Base-by-base conservation (phyloP, 2,329 filamentous ascomycete genomes). In the Alternaria triticimaculans region DNA sequence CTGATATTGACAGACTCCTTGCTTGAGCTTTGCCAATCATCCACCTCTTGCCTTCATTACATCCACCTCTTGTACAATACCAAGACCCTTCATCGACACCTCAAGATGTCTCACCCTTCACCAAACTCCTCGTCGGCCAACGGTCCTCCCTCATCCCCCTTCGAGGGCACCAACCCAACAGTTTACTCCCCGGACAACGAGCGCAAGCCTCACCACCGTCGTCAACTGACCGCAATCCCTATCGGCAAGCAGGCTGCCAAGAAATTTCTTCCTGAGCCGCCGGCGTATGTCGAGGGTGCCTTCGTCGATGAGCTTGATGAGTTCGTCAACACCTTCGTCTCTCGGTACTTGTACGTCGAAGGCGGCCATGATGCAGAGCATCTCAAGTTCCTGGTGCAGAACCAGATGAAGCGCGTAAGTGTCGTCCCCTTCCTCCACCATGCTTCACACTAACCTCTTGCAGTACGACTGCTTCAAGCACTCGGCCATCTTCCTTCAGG, bases 341-440 rank as follows among this genome's bases (percentile, higher is more conserved):
- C 74, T 23, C 72, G 77, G 5, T 77, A 72, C 50, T 61, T 75
- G 44, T 63, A 68, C 30, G 49, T 78, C 54, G 21, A 60, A 25
- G 72, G 71, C 43, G 76, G 73, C 21, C n/a, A 53, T 15, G 73
- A 75, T 18, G 58, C 63, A 4, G 74, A 77, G 26, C 63, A 67
- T 18, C 72, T 77, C 54, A 56, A 75, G 9, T 67, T 68, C 53
- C 65, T 54, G 14, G 65, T 77, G 14, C 67, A 75, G 51, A 60
- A 71, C 11, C 61, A 70, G 61, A 76, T 79, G 74, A 78, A 77
- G 64, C 63, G 70, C 21, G 75, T 76, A 65, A 69, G 68, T 72
- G 21, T 28, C 53, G 54, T 26, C 18, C 3, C 18, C 30, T 49
- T 56, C 20, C 56, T 18, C 28, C 57, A 30, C 50, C 8, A 53